These are phyloP conservation scores for Strobilomyces dryophilus DNA, from an alignment of 768 basidiomycete species.

Conservation along the genomic window DNA sequence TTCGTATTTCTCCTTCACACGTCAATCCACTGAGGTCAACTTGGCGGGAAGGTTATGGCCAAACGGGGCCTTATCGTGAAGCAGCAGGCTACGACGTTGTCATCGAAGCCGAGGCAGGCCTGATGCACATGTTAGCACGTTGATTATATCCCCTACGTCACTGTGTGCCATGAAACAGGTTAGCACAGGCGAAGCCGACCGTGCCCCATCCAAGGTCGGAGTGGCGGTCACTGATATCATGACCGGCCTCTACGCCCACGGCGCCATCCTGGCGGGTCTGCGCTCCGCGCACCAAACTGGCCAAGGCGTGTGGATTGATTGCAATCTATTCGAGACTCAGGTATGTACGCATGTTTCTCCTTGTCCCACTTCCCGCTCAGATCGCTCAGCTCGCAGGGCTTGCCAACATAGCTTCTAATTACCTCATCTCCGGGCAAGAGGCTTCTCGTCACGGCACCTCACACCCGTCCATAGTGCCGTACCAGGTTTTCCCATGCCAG, in stretches of 20 bases:
- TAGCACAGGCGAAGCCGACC: constrained; percentile 85
- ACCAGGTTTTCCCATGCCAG: constrained; percentile 85
- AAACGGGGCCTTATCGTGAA: constrained; percentile 83
- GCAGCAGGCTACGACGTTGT: constrained; percentile 87
- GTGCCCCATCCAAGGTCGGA: constrained; percentile 90
- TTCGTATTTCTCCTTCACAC: constrained; percentile 9
- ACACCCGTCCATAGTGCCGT: constrained; percentile 92
- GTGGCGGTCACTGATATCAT: constrained; percentile 90
- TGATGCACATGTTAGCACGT: constrained; percentile 82
- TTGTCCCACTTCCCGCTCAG: background rate
- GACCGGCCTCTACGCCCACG: constrained; percentile 86
- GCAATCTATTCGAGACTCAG: constrained; percentile 89
- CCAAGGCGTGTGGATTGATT: constrained; percentile 87
- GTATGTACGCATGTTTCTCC: constrained; percentile 42
- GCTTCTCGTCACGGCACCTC: constrained; percentile 87
- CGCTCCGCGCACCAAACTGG: constrained; percentile 81
- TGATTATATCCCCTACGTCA: constrained; percentile 8
- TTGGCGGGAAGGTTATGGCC: constrained; percentile 59
- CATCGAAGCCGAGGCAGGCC: constrained; percentile 85
- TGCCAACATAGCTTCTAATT: constrained; percentile 91
- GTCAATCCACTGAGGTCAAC: background rate
- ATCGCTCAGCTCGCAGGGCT: constrained; percentile 73
- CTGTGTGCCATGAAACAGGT: constrained; percentile 8
- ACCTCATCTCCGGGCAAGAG: constrained; percentile 81
- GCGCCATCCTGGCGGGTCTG: constrained; percentile 88